Conservation (phyloP, 2,329 filamentous ascomycete genomes). For the Fusarium annulatum region DNA sequence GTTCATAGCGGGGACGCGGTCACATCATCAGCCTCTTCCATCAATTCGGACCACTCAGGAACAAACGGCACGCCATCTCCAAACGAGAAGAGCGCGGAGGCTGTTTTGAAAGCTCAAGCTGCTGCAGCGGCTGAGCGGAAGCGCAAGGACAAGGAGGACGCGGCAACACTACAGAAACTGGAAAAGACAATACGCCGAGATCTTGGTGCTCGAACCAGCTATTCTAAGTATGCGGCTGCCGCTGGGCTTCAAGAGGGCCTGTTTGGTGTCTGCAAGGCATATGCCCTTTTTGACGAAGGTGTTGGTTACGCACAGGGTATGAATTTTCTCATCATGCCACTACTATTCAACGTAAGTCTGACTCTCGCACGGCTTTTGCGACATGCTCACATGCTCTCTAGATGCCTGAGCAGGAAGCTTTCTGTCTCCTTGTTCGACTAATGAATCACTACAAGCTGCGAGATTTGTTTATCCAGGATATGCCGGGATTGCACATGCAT, state of each 20-base stretch:
- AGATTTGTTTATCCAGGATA: constrained; percentile 93
- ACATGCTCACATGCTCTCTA: constrained; percentile 47
- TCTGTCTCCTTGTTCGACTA: constrained; percentile 88
- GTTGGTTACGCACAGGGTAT: constrained; percentile 99
- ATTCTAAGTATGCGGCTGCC: constrained; percentile 93
- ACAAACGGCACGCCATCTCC: constrained; percentile 67
- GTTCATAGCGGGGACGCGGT: constrained; percentile 72
- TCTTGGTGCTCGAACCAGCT: constrained; percentile 91
- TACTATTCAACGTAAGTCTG: constrained; percentile 85
- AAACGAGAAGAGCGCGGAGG: constrained; percentile 72
- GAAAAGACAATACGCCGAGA: constrained; percentile 94
- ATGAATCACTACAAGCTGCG: constrained; percentile 98
- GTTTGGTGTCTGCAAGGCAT: constrained; percentile 96
- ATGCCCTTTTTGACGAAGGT: constrained; percentile 92
- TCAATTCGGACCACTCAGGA: constrained; percentile 81
- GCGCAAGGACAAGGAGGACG: constrained; percentile 83
- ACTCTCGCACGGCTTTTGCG: no score
- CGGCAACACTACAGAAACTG: constrained; percentile 78
- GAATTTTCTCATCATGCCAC: constrained; percentile 97
- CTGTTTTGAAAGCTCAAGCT: constrained; percentile 72
- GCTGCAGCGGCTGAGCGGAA: constrained; percentile 74
- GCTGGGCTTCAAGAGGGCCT: constrained; percentile 92
- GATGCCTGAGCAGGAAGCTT: constrained; percentile 98
- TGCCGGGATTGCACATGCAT: constrained; percentile 93
- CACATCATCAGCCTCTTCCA: constrained; percentile 84